Evolutionary conservation across 2,329 filamentous ascomycete genomes (phyloP).

Genomic region (Hypoxylon sp.): DNA sequence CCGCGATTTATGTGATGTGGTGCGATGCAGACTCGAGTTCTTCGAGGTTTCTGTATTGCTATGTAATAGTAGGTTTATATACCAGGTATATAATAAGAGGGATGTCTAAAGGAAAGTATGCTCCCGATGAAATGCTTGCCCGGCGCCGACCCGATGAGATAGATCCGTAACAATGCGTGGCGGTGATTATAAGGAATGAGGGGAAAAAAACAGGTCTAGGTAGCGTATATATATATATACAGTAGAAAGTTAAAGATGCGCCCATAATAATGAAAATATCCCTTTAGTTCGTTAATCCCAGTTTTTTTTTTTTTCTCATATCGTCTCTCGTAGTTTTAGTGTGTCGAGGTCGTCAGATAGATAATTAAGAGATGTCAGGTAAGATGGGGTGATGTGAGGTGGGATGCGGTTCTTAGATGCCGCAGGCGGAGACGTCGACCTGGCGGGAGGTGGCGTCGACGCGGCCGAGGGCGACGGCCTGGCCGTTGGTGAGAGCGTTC

Average conservation of each 20-base stretch:
- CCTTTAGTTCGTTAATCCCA: too few species aligned
- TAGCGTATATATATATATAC: too few species aligned
- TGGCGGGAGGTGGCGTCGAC: slow-evolving; percentile 58
- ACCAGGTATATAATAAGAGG: too few species aligned
- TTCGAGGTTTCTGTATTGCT: neutral
- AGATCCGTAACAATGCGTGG: too few species aligned
- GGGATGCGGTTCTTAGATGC: slow-evolving; percentile 38
- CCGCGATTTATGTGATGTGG: neutral
- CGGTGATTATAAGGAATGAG: neutral
- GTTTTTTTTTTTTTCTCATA: too few species aligned
- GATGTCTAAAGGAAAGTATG: neutral
- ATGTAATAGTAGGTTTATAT: too few species aligned
- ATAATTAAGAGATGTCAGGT: neutral
- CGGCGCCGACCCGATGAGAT: too few species aligned
- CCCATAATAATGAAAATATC: too few species aligned
- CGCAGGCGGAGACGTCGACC: slow-evolving; percentile 56
- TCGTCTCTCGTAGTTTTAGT: too few species aligned
- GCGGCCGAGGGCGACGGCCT: slow-evolving; percentile 58
- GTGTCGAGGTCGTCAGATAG: too few species aligned
- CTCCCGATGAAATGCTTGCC: neutral
- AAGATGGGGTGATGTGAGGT: neutral
- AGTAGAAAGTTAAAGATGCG: too few species aligned
- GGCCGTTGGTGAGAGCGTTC: slow-evolving; percentile 62
- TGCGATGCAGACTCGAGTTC: neutral
- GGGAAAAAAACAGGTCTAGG: too few species aligned